Evolutionary conservation across 2,329 filamentous ascomycete genomes (phyloP).

Genomic region (Exophiala dermatitidis): DNA sequence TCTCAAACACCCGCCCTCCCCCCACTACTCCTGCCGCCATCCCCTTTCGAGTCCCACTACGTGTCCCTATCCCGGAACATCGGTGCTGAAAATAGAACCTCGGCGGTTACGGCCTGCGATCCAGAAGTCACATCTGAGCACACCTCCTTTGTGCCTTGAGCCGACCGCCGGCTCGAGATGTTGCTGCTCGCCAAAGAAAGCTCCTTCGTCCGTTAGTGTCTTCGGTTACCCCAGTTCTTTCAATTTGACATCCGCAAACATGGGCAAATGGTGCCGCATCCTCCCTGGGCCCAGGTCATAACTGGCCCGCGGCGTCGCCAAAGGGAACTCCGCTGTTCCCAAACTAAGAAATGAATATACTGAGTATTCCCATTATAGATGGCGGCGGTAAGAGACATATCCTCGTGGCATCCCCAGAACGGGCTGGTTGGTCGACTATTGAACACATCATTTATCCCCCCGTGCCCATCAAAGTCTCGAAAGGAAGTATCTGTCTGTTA

Average conservation of each 20-base stretch:
- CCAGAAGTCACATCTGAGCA: constrained; percentile 4
- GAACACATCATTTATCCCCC: constrained; percentile 13
- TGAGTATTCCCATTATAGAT: background rate
- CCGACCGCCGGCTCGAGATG: constrained; percentile 3
- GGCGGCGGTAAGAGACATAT: constrained; percentile 6
- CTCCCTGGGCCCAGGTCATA: background rate
- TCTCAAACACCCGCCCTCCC: background rate
- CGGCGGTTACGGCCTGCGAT: constrained; percentile 9
- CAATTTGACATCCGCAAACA: background rate
- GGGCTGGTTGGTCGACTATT: constrained; percentile 6
- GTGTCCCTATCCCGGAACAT: constrained; percentile 5
- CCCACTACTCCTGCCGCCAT: background rate
- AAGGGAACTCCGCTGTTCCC: constrained; percentile 3
- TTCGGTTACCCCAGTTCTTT: constrained; percentile 7
- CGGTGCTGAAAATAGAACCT: constrained; percentile 14
- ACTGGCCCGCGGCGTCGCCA: background rate
- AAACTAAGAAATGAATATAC: constrained; percentile 2
- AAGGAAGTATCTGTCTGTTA: too few species aligned
- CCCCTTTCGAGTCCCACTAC: constrained; percentile 1
- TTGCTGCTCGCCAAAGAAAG: constrained; percentile 4
- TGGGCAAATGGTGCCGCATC: constrained; percentile 1
- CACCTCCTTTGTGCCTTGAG: constrained; percentile 1
- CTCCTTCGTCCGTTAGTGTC: background rate
- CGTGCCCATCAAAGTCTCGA: too few species aligned
- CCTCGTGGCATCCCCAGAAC: constrained; percentile 12